Evolutionary conservation across 2,329 filamentous ascomycete genomes (phyloP).

Genomic region (Fusarium austroafricanum): DNA sequence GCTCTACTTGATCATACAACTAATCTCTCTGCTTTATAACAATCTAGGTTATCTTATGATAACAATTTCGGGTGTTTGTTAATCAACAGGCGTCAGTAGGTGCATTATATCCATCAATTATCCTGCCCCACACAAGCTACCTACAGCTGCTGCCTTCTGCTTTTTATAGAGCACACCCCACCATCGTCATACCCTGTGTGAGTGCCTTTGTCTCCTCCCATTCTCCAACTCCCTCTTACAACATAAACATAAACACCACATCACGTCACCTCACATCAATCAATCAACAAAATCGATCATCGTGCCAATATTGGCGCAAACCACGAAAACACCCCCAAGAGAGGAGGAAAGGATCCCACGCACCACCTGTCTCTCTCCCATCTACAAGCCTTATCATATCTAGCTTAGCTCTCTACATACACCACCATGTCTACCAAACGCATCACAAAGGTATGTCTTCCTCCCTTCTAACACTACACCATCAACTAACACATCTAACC

Average conservation of each 20-base stretch:
- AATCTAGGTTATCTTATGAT: not conserved
- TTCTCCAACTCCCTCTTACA: constrained; percentile 16
- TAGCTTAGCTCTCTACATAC: not conserved
- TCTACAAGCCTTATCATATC: too few relatives aligned
- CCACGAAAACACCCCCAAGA: not conserved
- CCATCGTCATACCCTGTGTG: constrained; percentile 36
- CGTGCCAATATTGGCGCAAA: not conserved
- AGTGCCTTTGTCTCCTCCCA: not conserved
- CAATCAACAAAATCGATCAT: not conserved
- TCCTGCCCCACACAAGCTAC: constrained; percentile 21
- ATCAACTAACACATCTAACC: constrained; percentile 9
- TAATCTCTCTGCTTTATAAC: not conserved
- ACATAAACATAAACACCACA: not conserved
- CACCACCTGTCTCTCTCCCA: too few relatives aligned
- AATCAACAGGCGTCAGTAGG: too few relatives aligned
- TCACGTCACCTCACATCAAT: not conserved
- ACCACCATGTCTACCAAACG: constrained; percentile 57
- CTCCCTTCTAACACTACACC: not conserved
- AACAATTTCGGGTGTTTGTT: not conserved
- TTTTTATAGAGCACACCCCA: constrained; percentile 23
- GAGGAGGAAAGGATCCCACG: not conserved
- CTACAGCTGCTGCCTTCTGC: constrained; percentile 8
- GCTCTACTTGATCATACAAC: not conserved
- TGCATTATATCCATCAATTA: too few relatives aligned
- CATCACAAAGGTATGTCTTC: constrained; percentile 56